Base-by-base conservation (phyloP, 768 basidiomycete species). In the Fibroporia radiculosa region DNA sequence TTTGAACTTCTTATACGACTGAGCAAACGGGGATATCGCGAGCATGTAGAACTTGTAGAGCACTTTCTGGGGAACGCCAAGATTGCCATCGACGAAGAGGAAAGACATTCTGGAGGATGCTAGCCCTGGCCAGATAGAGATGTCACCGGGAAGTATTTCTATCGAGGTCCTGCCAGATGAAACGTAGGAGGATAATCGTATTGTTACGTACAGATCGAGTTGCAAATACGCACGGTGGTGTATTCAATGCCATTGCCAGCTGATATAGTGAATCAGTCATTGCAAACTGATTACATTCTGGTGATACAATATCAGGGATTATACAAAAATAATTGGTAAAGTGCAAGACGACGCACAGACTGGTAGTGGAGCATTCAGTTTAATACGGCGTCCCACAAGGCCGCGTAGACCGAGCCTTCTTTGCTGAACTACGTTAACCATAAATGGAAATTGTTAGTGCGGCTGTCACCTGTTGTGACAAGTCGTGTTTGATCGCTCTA, bases 61-160 rank as follows among this genome's bases (percentile, higher is more conserved):
- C 6, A 70, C 51, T 50, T 77, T 82, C 54, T 75, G 69, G 0
- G 82, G 83, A 25, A 86, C 64, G 0, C 84, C 84, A 11, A 87
- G 70, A 43, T 87, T 71, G 6, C 70, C 69, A 32, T 82, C 75
- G 14, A 68, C 51, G 45, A 75, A 66, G 12, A 84, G 55, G 57
- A 82, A 84, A 1, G 82, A 80, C 4, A 8, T 62, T 58, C 8
- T 53, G 35, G 2, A 55, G 49, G 2, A 31, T 11, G 23, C 51
- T 10, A 53, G 35, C 19, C 13, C 7, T 10, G 47, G 52, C 78
- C 78, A 83, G 31, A 70, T 66, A 16, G 68, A 56, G 1, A 71
- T 55, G 41, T 72, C 69, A 1, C 81, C 82, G 14, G 83, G 81
- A 26, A 84, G 59, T 44, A 85, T 70, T 59, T 84, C 83, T 16